These are phyloP conservation scores for Fraxinus quadrangulata DNA, from an alignment of 257 asterid genomes.

Conservation along the genomic window DNA sequence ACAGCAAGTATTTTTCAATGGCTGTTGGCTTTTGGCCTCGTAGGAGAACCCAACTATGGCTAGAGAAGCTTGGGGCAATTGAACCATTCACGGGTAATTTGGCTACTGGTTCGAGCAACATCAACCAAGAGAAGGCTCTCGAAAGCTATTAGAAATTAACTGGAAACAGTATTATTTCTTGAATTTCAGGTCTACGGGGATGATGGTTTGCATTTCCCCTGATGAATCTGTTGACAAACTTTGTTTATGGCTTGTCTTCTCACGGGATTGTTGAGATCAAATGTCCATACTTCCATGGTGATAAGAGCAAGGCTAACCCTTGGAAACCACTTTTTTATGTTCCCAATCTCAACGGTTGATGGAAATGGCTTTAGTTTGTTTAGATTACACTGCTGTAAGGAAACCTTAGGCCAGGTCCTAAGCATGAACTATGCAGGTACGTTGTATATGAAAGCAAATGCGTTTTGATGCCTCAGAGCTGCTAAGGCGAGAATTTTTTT, in stretches of 20 bases:
- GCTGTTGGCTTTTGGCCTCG: constrained; percentile 80
- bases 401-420: constrained; percentile 59
- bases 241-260: constrained; percentile 48
- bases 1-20: constrained; percentile 78
- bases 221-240: constrained; percentile 60
- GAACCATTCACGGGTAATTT: constrained; percentile 70
- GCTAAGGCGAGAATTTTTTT: constrained; percentile 30
- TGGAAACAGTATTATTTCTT: constrained; percentile 48
- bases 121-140: constrained; percentile 74
- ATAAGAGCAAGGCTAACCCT: constrained; percentile 48
- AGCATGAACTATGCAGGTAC: constrained; percentile 45
- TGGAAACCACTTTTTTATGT: constrained; percentile 72
- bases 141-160: constrained; percentile 65
- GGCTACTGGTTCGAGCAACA: constrained; percentile 75
- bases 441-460: constrained; percentile 56
- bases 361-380: constrained; percentile 90
- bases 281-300: constrained; percentile 68
- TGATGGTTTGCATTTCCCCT: constrained; percentile 80
- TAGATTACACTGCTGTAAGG: constrained; percentile 56
- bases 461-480: constrained; percentile 49
- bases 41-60: constrained; percentile 75
- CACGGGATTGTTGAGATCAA: constrained; percentile 76
- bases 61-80: constrained; percentile 72
- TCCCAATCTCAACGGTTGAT: constrained; percentile 89
- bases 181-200: constrained; percentile 56